Evolutionary conservation across 345 rosid genomes (phyloP).

Genomic region (Rhodomyrtus tomentosa): DNA sequence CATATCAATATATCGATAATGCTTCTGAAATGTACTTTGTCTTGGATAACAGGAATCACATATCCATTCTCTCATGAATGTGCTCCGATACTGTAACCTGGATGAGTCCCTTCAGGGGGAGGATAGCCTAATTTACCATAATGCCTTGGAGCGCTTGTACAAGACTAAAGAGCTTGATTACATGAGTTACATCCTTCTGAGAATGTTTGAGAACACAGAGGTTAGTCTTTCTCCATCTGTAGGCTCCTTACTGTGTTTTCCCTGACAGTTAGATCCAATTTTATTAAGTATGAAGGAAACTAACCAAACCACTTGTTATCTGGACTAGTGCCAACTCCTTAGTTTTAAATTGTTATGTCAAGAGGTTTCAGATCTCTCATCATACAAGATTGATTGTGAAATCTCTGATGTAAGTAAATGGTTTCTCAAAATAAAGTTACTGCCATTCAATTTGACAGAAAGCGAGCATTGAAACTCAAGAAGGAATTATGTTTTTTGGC

Average conservation of each 20-base stretch:
- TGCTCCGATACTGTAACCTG: slow-evolving; percentile 88
- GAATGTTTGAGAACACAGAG: slow-evolving; percentile 93
- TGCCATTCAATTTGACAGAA: background rate
- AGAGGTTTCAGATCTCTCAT: background rate
- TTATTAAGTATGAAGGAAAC: background rate
- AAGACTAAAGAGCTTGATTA: slow-evolving; percentile 96
- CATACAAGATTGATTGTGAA: background rate
- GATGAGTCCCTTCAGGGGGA: slow-evolving; percentile 97
- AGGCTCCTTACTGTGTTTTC: background rate
- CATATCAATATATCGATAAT: background rate
- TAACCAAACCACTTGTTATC: background rate
- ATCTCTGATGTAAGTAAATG: background rate
- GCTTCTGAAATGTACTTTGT: background rate
- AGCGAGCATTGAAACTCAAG: background rate
- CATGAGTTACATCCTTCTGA: slow-evolving; percentile 91
- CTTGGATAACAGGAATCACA: slow-evolving; percentile 78
- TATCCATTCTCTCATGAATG: slow-evolving; percentile 93
- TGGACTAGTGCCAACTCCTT: background rate
- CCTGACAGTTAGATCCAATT: background rate
- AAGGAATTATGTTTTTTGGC: background rate
- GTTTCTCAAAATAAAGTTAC: background rate
- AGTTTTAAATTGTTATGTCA: background rate
- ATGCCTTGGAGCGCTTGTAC: slow-evolving; percentile 69
- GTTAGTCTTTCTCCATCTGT: slow-evolving; percentile 13
- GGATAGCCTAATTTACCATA: slow-evolving; percentile 68